Evolutionary conservation across 768 basidiomycete species (phyloP).

Genomic region (Russula lepida): DNA sequence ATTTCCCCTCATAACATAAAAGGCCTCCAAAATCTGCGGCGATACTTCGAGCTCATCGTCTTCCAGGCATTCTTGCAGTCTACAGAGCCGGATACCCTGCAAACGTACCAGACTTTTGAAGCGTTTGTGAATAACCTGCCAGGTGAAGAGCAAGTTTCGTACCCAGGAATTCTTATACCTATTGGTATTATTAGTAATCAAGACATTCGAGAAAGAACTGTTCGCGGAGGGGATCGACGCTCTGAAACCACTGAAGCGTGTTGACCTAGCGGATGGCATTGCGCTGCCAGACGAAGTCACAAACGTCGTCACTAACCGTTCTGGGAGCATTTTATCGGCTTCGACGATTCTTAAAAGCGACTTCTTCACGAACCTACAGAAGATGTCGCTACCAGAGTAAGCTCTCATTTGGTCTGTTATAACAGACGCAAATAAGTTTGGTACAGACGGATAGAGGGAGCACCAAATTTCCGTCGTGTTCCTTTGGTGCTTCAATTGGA

Average conservation of each 20-base stretch:
- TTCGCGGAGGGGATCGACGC: constrained; percentile 67
- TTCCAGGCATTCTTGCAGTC: constrained; percentile 88
- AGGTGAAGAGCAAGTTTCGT: constrained; percentile 44
- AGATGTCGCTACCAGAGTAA: constrained; percentile 92
- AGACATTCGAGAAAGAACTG: constrained; percentile 91
- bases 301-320: constrained; percentile 73
- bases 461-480: constrained; percentile 85
- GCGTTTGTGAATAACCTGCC: constrained; percentile 77
- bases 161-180: constrained; percentile 31
- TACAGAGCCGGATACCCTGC: constrained; percentile 69
- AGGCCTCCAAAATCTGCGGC: constrained; percentile 74
- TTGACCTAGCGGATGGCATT: constrained; percentile 54
- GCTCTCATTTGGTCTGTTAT: constrained; percentile 24
- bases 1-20: not conserved
- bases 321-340: constrained; percentile 80
- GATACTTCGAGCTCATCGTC: constrained; percentile 79
- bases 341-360: constrained; percentile 93
- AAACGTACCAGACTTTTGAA: constrained; percentile 69
- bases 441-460: constrained; percentile 76
- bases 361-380: constrained; percentile 90
- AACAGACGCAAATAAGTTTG: not conserved
- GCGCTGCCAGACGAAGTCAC: constrained; percentile 89
- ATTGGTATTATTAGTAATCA: constrained; percentile 54
- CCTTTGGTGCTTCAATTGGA: constrained; percentile 47
- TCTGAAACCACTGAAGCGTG: constrained; percentile 73